phyloP scores from a whole-genome alignment of 1,284 basidiomycete species.

The Sporisorium graminicola region DNA sequence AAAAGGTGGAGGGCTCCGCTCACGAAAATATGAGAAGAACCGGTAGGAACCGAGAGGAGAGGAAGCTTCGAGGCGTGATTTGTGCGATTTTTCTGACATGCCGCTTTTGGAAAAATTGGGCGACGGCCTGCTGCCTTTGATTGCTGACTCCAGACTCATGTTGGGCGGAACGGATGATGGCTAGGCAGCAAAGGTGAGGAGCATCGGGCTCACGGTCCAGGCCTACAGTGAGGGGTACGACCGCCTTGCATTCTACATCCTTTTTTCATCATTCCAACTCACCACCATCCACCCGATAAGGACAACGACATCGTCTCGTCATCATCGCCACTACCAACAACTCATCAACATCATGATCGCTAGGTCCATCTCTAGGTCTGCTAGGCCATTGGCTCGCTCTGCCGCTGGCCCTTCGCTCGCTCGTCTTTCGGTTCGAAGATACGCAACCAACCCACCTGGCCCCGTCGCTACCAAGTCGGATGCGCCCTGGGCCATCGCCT shows the following conservation, averaged over 20 bases:
- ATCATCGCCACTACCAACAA: neutral
- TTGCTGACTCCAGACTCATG: too few species aligned
- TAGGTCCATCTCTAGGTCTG: slow-evolving; percentile 25
- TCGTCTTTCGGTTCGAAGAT: slow-evolving; percentile 25
- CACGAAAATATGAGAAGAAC: too few species aligned
- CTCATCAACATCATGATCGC: slow-evolving; percentile 33
- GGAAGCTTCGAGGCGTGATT: too few species aligned
- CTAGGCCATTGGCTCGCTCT: slow-evolving; percentile 30
- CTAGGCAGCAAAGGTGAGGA: neutral
- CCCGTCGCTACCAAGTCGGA: slow-evolving; percentile 28
- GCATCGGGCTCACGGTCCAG: neutral
- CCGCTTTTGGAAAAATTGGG: too few species aligned
- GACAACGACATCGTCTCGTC: neutral
- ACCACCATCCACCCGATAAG: neutral
- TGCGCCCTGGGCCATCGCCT: slow-evolving; percentile 54
- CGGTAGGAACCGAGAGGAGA: too few species aligned
- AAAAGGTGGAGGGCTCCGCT: too few species aligned
- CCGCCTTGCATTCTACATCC: neutral
- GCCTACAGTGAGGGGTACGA: neutral
- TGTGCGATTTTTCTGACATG: too few species aligned
- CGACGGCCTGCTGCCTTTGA: too few species aligned
- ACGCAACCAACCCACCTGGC: slow-evolving; percentile 21
- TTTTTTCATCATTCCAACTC: neutral
- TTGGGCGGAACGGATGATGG: too few species aligned
- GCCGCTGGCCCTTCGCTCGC: slow-evolving; percentile 21